Conservation (phyloP, 1,284 basidiomycete genomes). For the Rhodotorula sp. region DNA sequence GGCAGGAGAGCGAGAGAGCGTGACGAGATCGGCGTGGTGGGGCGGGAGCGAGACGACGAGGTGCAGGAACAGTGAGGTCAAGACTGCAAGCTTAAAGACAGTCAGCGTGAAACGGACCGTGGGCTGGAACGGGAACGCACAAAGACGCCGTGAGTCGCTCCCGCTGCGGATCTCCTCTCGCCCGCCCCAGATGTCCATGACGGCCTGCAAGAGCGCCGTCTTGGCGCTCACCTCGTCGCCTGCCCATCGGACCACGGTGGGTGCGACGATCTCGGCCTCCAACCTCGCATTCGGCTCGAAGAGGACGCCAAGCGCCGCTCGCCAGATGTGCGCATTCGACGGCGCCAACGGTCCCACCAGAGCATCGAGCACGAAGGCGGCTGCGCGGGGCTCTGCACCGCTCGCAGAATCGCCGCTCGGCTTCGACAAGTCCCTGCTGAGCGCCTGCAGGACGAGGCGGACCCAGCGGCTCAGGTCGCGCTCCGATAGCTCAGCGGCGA, state of each 20-base stretch:
- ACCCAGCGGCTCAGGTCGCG: constrained; percentile 21
- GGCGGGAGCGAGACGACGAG: constrained; percentile 63
- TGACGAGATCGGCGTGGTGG: constrained; percentile 54
- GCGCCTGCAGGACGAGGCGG: constrained; percentile 16
- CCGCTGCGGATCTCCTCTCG: constrained; percentile 14
- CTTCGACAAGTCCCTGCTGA: neutral
- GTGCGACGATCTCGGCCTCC: neutral
- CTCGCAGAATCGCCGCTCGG: too few relatives aligned
- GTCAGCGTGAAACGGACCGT: neutral
- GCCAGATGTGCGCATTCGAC: neutral
- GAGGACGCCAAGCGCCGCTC: neutral
- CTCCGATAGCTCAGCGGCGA: constrained; percentile 19
- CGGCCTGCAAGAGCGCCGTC: constrained; percentile 21
- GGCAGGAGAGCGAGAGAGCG: constrained; percentile 56
- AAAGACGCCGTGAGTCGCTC: constrained; percentile 4
- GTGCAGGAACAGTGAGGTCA: constrained; percentile 70
- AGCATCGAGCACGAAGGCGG: constrained; percentile 13
- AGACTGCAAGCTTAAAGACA: constrained; percentile 54
- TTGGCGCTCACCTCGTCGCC: neutral
- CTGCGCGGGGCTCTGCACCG: neutral
- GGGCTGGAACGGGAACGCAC: neutral
- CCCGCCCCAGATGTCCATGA: constrained; percentile 4
- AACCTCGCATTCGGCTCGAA: constrained; percentile 2
- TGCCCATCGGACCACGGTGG: constrained; percentile 5
- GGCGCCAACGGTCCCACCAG: constrained; percentile 23